Conservation (phyloP, 140 eudicot species). For the Senecio squalidus region DNA sequence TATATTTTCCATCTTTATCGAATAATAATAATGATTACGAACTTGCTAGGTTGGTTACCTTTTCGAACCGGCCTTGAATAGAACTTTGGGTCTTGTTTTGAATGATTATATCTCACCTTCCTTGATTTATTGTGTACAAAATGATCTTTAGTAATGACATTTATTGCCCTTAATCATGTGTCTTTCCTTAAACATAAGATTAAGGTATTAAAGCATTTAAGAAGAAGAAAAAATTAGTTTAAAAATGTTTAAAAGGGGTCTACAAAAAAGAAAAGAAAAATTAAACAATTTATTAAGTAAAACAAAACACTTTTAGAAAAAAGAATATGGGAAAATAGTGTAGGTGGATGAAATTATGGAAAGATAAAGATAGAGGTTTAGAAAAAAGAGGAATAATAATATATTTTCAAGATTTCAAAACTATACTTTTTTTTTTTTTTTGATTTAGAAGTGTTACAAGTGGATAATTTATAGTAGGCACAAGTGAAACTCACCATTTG, state of each 20-base stretch:
- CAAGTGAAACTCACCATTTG: slow-evolving; percentile 24
- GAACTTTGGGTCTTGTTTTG: slow-evolving; percentile 11
- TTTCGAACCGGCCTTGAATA: slow-evolving; percentile 27
- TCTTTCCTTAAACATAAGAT: slow-evolving; percentile 1
- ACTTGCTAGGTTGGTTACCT: slow-evolving; percentile 36
- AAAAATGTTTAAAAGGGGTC: slow-evolving; percentile 22
- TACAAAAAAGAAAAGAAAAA: slow-evolving; percentile 17
- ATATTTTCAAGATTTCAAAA: slow-evolving; percentile 22
- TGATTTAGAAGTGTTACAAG: slow-evolving; percentile 34
- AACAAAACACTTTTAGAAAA: slow-evolving; percentile 16
- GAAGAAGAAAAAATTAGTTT: slow-evolving; percentile 16
- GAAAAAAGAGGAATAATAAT: slow-evolving; percentile 1
- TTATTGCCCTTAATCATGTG: slow-evolving; percentile 24
- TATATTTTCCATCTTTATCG: slow-evolving; percentile 23
- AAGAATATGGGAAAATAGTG: slow-evolving; percentile 18
- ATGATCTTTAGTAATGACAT: slow-evolving; percentile 31
- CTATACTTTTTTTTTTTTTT: slow-evolving; percentile 11
- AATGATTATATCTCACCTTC: slow-evolving; percentile 20
- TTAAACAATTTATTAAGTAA: slow-evolving; percentile 6
- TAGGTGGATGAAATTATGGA: slow-evolving; percentile 33
- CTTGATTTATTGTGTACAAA: slow-evolving; percentile 24
- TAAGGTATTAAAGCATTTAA: neutral
- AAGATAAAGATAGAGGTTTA: slow-evolving; percentile 28
- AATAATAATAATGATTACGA: slow-evolving; percentile 28
- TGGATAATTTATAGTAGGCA: slow-evolving; percentile 38